Conservation (phyloP, 73 alveolate genomes). For the Blepharisma japonicum region DNA sequence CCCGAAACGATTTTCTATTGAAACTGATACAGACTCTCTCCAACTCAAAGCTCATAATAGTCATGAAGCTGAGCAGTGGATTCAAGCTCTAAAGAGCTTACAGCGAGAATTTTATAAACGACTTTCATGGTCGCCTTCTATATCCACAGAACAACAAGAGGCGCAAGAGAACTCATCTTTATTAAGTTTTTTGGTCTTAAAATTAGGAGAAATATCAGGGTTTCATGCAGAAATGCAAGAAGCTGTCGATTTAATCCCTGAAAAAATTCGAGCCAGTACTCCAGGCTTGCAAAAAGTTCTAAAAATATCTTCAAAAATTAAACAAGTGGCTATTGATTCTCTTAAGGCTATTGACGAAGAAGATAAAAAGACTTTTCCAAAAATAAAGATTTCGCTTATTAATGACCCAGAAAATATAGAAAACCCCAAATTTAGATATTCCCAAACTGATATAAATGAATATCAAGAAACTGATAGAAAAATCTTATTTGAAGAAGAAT, state of each 20-base stretch:
- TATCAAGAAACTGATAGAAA: too few relatives aligned
- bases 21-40: constrained; percentile 34
- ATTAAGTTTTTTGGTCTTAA: neutral
- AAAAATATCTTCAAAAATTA: neutral
- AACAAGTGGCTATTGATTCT: neutral
- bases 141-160: too few relatives aligned
- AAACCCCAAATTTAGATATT: too few relatives aligned
- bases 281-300: neutral
- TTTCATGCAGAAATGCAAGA: constrained; percentile 4
- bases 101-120: too few relatives aligned
- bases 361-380: neutral
- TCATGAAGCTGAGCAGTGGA: constrained; percentile 39
- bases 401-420: too few relatives aligned
- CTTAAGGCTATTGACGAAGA: neutral
- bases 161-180: neutral
- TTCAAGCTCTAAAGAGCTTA: constrained; percentile 29
- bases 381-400: too few relatives aligned
- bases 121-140: too few relatives aligned
- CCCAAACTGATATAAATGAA: too few relatives aligned
- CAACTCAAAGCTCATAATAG: constrained; percentile 34
- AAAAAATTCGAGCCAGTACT: neutral
- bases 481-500: constrained; percentile 12
- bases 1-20: constrained; percentile 31
- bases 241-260: neutral
- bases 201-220: neutral